These are phyloP conservation scores for Fusarium miscanthi DNA, from an alignment of 2,329 filamentous ascomycete species.

Conservation along the genomic window DNA sequence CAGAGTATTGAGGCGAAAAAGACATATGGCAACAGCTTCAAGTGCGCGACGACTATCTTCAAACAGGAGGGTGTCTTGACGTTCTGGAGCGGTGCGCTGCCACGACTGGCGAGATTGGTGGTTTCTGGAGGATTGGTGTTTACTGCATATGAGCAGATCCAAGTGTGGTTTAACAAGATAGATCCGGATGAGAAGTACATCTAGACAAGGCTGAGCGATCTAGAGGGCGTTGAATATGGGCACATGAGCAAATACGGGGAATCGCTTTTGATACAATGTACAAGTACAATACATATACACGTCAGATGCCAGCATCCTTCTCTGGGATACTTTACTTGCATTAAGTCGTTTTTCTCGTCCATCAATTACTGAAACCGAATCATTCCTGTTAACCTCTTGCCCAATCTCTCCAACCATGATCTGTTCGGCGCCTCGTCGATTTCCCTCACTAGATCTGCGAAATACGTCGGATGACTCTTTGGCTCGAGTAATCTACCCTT, in stretches of 20 bases:
- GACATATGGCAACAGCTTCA: constrained; percentile 87
- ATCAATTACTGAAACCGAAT: constrained; percentile 64
- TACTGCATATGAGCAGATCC: constrained; percentile 97
- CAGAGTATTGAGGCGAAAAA: constrained; percentile 88
- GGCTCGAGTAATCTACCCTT: constrained; percentile 66
- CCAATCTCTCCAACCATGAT: constrained; percentile 62
- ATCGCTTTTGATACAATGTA: constrained; percentile 45
- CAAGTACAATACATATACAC: constrained; percentile 42
- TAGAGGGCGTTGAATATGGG: constrained; percentile 28
- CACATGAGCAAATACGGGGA: constrained; percentile 12
- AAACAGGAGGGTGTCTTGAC: constrained; percentile 89
- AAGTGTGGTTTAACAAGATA: constrained; percentile 75
- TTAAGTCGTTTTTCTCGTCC: constrained; percentile 7
- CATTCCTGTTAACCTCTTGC: constrained; percentile 68
- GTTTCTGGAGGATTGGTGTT: constrained; percentile 97
- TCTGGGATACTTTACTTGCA: constrained; percentile 33
- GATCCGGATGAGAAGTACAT: constrained; percentile 90
- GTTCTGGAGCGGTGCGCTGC: constrained; percentile 94
- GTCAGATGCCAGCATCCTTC: constrained; percentile 28
- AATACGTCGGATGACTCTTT: constrained; percentile 73
- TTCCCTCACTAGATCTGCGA: constrained; percentile 68
- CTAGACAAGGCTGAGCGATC: constrained; percentile 52
- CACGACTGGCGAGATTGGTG: constrained; percentile 83
- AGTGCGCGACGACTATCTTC: constrained; percentile 85
- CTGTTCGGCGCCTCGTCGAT: constrained; percentile 71